Percentiles rank a stretch among this genome's conserved stretches.
phyloP scores from a whole-genome alignment of 1,284 basidiomycete genomes.

The Cryptococcus depauperatus region DNA sequence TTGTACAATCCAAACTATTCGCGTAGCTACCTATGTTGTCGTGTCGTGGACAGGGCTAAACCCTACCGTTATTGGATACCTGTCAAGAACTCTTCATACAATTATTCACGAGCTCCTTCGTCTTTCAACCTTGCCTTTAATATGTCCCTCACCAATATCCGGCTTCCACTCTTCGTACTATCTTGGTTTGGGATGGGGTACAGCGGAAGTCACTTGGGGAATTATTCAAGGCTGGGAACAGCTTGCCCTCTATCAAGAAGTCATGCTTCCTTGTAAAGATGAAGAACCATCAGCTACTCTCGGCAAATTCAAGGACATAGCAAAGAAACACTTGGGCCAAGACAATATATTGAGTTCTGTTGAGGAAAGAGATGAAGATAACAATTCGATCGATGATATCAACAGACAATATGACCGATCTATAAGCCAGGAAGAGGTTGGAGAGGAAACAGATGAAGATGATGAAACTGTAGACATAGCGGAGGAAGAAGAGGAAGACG shows the following conservation, averaged over 20 bases:
- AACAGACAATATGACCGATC: no score
- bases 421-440: background rate
- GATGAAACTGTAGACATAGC: conserved; percentile 36
- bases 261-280: conserved; percentile 20
- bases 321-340: background rate
- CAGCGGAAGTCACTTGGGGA: conserved; percentile 41
- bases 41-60: conserved; percentile 24
- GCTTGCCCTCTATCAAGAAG: conserved; percentile 39
- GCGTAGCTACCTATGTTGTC: conserved; percentile 36
- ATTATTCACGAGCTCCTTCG: conserved; percentile 39
- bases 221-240: conserved; percentile 43
- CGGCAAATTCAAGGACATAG: background rate
- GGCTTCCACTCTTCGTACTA: conserved; percentile 44
- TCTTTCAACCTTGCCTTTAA: conserved; percentile 32
- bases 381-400: conserved; percentile 2
- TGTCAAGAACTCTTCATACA: conserved; percentile 33
- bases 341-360: conserved; percentile 8
- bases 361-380: conserved; percentile 11
- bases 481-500: conserved; percentile 32
- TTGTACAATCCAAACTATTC: conserved; percentile 36
- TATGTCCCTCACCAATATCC: conserved; percentile 33
- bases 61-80: conserved; percentile 10
- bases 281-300: background rate
- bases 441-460: conserved; percentile 12
- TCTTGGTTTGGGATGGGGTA: conserved; percentile 44